Evolutionary conservation across 1,284 basidiomycete genomes (phyloP), one percentile per base, ranked within the genome.

Genomic region (Chalciporus sp.): DNA sequence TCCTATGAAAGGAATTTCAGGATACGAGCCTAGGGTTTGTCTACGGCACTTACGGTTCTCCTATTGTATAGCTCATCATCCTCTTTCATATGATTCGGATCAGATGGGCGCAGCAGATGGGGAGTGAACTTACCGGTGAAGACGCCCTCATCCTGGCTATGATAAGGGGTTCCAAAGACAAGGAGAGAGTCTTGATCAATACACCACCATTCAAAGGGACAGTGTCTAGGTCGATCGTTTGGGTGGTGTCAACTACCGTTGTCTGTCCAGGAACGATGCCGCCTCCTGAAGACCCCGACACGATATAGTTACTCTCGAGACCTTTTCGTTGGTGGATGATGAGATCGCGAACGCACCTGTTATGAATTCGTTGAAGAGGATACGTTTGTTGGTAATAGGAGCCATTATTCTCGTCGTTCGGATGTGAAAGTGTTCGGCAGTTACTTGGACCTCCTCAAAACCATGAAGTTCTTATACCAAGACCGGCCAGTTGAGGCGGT

Each of bases 161-260:
- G 58, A 76, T 52, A 57, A 74, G 79, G 1, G 58, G 76, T 53
- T 79, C 76, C 26, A 76, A 58, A 16, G 64, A 72, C 14, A 77
- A 51, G 1, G 65, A 65, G 8, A 76, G 52, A 3, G 66, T 61
- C 58, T 76, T 76, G 52, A 75, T 43, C 12, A 80, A 65, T 51
- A 77, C 50, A 3, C 76, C 75, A 6, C 76, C 76, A 31, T 70
- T 62, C 42, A 76, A 61, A 1, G 70, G 57, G 3, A 68, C 68
- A 10, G 56, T 67, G 10, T 76, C 75, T 14, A 74, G 57, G 55
- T 81, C 76, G 57, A 81, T 72, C 9, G 76, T 41, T 20, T 41
- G 20, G 14, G 19, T 42, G 20, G 62, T 60, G 55, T 74, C 72
- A 46, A 71, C 64, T 11, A 62, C 55, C 10, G 64, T 58, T 9